These are phyloP conservation scores for Ceratocystis lukuohia DNA, from an alignment of 2,329 filamentous ascomycete species.

Conservation along the genomic window DNA sequence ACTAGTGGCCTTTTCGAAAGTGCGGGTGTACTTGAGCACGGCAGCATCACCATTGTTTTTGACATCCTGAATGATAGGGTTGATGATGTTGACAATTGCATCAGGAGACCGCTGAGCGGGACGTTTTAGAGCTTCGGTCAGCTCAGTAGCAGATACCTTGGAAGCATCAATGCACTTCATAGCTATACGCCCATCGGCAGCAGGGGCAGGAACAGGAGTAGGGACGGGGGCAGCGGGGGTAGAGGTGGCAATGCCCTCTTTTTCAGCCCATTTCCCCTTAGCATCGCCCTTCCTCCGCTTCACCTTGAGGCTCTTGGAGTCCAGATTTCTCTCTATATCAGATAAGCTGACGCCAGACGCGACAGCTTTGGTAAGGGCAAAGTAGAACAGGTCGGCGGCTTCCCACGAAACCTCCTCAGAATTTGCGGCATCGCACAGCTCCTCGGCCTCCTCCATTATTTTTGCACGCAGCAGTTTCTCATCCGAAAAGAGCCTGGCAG, in stretches of 20 bases:
- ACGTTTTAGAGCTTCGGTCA: constrained; percentile 65
- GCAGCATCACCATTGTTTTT: constrained; percentile 73
- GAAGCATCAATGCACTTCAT: constrained; percentile 70
- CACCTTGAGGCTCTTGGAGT: constrained; percentile 89
- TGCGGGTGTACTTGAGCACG: constrained; percentile 86
- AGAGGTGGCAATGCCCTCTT: constrained; percentile 51
- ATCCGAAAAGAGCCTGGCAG: constrained; percentile 81
- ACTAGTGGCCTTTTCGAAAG: constrained; percentile 91
- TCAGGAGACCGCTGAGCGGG: constrained; percentile 94
- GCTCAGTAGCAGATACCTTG: constrained; percentile 47
- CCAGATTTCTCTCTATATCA: constrained; percentile 83
- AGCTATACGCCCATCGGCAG: constrained; percentile 46
- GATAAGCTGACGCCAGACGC: constrained; percentile 71
- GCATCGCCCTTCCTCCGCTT: constrained; percentile 88
- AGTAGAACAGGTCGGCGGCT: constrained; percentile 90
- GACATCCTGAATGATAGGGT: constrained; percentile 82
- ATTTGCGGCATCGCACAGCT: constrained; percentile 74
- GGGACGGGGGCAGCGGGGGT: constrained; percentile 24
- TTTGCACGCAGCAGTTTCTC: constrained; percentile 81
- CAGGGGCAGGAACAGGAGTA: constrained; percentile 26
- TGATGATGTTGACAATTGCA: constrained; percentile 78
- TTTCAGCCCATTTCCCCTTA: constrained; percentile 82
- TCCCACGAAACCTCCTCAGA: constrained; percentile 83
- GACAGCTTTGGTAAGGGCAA: constrained; percentile 81
- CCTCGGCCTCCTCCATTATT: constrained; percentile 96